phyloP scores from a whole-genome alignment of 805 yeast genomes.

The Starmerella davenportii region DNA sequence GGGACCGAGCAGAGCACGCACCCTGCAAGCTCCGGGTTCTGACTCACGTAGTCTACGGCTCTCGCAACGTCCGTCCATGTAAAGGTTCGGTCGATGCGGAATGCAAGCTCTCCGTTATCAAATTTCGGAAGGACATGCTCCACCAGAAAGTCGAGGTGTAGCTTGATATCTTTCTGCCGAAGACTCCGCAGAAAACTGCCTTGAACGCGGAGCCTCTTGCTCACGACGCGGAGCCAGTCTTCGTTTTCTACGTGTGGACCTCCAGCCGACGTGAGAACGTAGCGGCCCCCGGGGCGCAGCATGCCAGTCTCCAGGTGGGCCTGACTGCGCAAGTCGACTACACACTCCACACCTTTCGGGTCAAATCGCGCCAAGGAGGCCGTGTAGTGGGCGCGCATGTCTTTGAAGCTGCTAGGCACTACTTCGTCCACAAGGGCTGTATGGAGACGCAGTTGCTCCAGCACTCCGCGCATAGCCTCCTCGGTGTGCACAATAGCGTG shows the following conservation, averaged over 20 bases:
- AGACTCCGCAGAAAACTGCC: constrained; percentile 22
- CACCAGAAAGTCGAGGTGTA: constrained; percentile 16
- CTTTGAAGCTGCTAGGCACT: constrained; percentile 9
- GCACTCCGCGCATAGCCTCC: constrained; percentile 16
- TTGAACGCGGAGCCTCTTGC: constrained; percentile 18
- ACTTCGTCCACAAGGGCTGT: constrained; percentile 17
- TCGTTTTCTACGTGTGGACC: not conserved
- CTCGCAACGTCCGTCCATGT: constrained; percentile 1
- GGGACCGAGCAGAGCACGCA: constrained; percentile 12
- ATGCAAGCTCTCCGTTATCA: constrained; percentile 15
- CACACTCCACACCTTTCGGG: constrained; percentile 20
- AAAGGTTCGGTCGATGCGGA: constrained; percentile 15
- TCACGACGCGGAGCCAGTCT: constrained; percentile 8
- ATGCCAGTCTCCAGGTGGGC: constrained; percentile 16
- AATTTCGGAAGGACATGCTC: constrained; percentile 18
- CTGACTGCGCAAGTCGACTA: constrained; percentile 19
- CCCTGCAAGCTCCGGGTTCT: constrained; percentile 8
- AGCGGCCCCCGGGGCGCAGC: constrained; percentile 18
- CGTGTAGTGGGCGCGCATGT: constrained; percentile 14
- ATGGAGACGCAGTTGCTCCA: constrained; percentile 9
- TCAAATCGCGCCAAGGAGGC: constrained; percentile 9
- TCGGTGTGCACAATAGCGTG: constrained; percentile 20
- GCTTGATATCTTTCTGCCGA: constrained; percentile 15
- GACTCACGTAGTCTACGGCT: constrained; percentile 1
- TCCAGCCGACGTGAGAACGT: constrained; percentile 16